Percentiles rank a stretch among this genome's conserved stretches.
These are phyloP conservation scores for Bacterosira constricta DNA, from an alignment of 108 stramenopile genomes.

Conservation along the genomic window DNA sequence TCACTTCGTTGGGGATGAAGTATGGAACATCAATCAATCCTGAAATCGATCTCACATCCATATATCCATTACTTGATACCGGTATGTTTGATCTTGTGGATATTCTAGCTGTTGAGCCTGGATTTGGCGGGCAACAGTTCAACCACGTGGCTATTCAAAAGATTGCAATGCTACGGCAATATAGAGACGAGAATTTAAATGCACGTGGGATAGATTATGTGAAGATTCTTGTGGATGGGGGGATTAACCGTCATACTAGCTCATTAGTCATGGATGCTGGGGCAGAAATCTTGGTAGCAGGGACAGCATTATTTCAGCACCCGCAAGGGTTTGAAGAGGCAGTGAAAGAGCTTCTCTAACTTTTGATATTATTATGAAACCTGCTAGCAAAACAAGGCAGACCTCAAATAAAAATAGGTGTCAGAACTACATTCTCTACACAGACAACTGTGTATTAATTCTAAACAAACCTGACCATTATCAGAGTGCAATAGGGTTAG, in stretches of 20 bases:
- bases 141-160: conserved; percentile 45
- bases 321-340: conserved; percentile 39
- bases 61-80: conserved; percentile 64
- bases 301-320: conserved; percentile 60
- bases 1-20: conserved; percentile 54
- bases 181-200: conserved; percentile 18
- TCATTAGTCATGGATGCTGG: conserved; percentile 38
- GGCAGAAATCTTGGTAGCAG: conserved; percentile 74
- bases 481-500: no score
- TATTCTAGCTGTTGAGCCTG: conserved; percentile 71
- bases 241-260: conserved; percentile 69
- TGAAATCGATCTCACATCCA: conserved; percentile 44
- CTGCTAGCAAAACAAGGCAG: no score
- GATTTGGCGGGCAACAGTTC: conserved; percentile 68
- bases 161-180: conserved; percentile 36
- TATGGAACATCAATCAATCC: conserved; percentile 83
- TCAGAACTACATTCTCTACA: no score
- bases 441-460: no score
- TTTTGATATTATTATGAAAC: neutral
- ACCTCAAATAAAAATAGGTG: no score
- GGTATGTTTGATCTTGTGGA: conserved; percentile 71
- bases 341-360: conserved; percentile 31
- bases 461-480: no score
- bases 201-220: conserved; percentile 20
- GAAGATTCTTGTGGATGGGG: conserved; percentile 80